Conservation (phyloP, 805 yeast genomes). For the Lipomyces chichibuensis region DNA sequence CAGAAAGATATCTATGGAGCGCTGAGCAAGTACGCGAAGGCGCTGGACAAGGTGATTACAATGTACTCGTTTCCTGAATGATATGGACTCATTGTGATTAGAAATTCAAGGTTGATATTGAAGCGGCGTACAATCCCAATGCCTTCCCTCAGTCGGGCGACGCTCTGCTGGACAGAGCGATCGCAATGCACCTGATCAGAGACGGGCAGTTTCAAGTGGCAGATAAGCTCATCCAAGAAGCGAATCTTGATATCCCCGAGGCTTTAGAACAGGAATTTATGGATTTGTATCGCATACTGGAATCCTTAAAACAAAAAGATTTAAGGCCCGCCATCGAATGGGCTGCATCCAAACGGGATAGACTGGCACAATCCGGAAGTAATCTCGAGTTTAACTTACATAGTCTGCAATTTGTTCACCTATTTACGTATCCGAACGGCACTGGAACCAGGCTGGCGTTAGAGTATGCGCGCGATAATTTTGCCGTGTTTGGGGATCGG, state of each 20-base stretch:
- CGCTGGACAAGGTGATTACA: constrained; percentile 43
- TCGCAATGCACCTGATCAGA: constrained; percentile 53
- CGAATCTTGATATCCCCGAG: constrained; percentile 39
- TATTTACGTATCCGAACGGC: constrained; percentile 29
- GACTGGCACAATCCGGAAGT: constrained; percentile 46
- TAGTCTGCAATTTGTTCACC: constrained; percentile 48
- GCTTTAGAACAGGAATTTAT: constrained; percentile 47
- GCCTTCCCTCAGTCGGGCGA: constrained; percentile 34
- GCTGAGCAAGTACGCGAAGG: constrained; percentile 42
- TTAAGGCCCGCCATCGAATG: constrained; percentile 55
- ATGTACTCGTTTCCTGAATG: not conserved
- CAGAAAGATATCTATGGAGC: constrained; percentile 41
- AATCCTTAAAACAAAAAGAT: constrained; percentile 46
- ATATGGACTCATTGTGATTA: constrained; percentile 2
- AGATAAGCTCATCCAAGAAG: constrained; percentile 41
- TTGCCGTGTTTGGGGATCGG: constrained; percentile 48
- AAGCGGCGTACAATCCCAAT: constrained; percentile 24
- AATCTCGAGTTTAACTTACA: constrained; percentile 54
- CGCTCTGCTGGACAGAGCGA: constrained; percentile 47
- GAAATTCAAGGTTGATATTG: constrained; percentile 33
- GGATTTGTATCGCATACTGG: constrained; percentile 50
- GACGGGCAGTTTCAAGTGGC: constrained; percentile 51
- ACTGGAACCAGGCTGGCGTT: constrained; percentile 41
- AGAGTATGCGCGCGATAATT: constrained; percentile 51
- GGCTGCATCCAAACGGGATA: constrained; percentile 44